A percentile compares a stretch with the other conserved stretches of the same genome.
phyloP scores from a whole-genome alignment of 371 early-diverging fungal species.

The Syncephalastrum racemosum region DNA sequence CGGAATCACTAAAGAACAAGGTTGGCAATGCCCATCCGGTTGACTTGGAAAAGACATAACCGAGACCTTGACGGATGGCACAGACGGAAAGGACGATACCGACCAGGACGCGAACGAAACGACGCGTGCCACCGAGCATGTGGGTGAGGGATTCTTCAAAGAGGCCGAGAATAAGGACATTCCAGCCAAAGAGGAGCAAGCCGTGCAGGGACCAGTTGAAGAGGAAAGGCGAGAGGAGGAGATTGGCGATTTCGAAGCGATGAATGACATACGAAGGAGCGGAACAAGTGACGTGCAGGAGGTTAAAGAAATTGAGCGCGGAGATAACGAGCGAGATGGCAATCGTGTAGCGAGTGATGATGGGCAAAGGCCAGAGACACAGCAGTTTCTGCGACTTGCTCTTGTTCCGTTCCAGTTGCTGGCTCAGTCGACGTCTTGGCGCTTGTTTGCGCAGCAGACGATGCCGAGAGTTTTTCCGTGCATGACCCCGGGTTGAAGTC shows the following conservation, averaged over 20 bases:
- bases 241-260: constrained; percentile 35
- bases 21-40: constrained; percentile 60
- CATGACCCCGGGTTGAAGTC: background rate
- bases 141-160: constrained; percentile 53
- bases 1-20: constrained; percentile 59
- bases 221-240: constrained; percentile 51
- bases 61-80: constrained; percentile 42
- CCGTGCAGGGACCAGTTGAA: constrained; percentile 36
- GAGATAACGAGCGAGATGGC: constrained; percentile 40
- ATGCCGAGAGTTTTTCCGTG: too few species aligned
- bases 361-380: constrained; percentile 52
- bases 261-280: constrained; percentile 50
- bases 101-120: constrained; percentile 36
- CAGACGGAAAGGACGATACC: constrained; percentile 32
- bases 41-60: constrained; percentile 56
- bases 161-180: constrained; percentile 49
- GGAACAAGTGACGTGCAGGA: constrained; percentile 35
- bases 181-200: constrained; percentile 41
- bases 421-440: background rate
- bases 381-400: constrained; percentile 45
- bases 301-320: constrained; percentile 26
- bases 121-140: constrained; percentile 47
- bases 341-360: constrained; percentile 49
- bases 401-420: constrained; percentile 7
- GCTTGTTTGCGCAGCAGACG: too few species aligned